Percentiles rank a stretch among this genome's conserved stretches.
Evolutionary conservation across 2,329 filamentous ascomycete species (phyloP).

Genomic region (Huntiella bhutanensis): DNA sequence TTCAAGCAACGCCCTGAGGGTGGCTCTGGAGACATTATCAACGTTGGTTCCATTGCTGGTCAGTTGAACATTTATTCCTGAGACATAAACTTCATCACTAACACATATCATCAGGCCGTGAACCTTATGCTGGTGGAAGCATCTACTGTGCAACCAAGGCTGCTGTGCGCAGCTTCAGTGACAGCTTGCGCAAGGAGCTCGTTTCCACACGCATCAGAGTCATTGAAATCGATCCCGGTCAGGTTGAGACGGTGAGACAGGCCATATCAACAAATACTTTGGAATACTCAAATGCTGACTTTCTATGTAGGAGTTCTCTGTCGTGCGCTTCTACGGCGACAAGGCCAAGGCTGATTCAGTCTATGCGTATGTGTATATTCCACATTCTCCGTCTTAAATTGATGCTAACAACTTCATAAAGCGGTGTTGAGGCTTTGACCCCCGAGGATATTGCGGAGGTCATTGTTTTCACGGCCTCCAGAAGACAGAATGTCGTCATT

Average conservation of each 20-base stretch:
- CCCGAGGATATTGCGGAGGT: conserved; percentile 83
- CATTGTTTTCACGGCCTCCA: conserved; percentile 65
- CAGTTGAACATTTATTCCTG: conserved; percentile 3
- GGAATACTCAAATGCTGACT: not conserved
- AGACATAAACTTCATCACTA: not conserved
- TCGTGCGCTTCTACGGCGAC: conserved; percentile 77
- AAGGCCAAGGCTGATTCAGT: conserved; percentile 78
- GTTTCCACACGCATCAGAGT: conserved; percentile 63
- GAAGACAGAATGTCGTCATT: conserved; percentile 77
- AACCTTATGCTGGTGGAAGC: conserved; percentile 65
- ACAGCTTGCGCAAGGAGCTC: conserved; percentile 64
- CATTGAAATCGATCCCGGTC: conserved; percentile 78
- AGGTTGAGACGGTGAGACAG: conserved; percentile 59
- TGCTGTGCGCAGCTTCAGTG: conserved; percentile 69
- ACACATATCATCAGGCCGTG: conserved; percentile 31
- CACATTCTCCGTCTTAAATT: not conserved
- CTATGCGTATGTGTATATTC: conserved; percentile 46
- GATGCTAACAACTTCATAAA: conserved; percentile 17
- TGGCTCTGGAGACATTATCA: conserved; percentile 83
- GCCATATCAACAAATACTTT: not conserved
- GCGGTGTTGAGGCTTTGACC: conserved; percentile 63
- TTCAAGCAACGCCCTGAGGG: conserved; percentile 60
- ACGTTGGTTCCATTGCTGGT: conserved; percentile 76
- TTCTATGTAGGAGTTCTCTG: conserved; percentile 51
- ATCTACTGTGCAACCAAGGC: conserved; percentile 93